Evolutionary conservation across 495 filamentous ascomycete genomes (phyloP).

Genomic region (Neurospora africana): DNA sequence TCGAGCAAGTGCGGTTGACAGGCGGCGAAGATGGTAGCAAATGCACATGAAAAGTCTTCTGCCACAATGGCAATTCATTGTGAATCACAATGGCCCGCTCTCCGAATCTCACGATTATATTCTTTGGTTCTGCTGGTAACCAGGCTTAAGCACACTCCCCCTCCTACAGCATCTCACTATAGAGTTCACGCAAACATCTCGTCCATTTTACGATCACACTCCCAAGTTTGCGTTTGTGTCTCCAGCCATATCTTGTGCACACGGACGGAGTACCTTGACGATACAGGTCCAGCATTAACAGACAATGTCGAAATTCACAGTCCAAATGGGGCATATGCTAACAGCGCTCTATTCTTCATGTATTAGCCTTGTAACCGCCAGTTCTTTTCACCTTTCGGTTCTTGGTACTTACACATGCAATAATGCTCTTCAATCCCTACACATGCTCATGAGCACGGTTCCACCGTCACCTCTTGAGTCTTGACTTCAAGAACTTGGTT

Average conservation of each 20-base stretch:
- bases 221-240: not conserved
- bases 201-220: not conserved
- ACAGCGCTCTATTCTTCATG: not conserved
- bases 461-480: not conserved
- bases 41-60: not conserved
- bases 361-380: not conserved
- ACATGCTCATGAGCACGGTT: not conserved
- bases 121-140: not conserved
- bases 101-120: not conserved
- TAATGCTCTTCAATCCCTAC: too few relatives aligned
- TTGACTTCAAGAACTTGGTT: not conserved
- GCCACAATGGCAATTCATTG: not conserved
- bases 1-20: not conserved
- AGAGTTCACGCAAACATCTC: not conserved
- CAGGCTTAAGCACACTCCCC: slow-evolving; percentile 2
- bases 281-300: not conserved
- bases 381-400: not conserved
- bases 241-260: not conserved
- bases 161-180: not conserved
- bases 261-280: not conserved
- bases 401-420: not conserved
- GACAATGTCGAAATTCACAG: not conserved
- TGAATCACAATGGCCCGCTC: not conserved
- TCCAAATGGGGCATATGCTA: not conserved
- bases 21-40: not conserved